Evolutionary conservation across 495 filamentous ascomycete genomes (phyloP), one percentile per base, ranked within the genome.

Genomic region (Aspergillus homomorphus): DNA sequence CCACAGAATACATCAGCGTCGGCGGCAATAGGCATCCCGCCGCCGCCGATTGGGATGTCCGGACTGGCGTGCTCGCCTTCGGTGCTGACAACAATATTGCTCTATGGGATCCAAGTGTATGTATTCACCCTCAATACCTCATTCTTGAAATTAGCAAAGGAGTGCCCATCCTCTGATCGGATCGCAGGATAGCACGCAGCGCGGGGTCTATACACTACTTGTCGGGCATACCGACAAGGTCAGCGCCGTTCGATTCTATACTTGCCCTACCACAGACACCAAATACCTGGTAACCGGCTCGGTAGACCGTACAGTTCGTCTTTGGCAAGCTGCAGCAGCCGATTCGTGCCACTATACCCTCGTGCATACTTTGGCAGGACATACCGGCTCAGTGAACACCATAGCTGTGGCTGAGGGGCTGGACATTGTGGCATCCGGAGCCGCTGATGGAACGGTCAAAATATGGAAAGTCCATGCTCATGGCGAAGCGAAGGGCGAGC

Each of bases 21-120:
- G 94, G 94, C 55, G 92, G 90, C 41, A 98, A 97, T 74, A 80
- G 93, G 59, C 90, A 97, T 62, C 88, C 94, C 23, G 85, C 85
- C 16, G 90, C 89, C 14, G 91, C 94, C 15, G 94, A 98, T 73
- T 98, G 94, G 94, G 84, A 91, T 66, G 66, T 77, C 7, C 74
- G 84, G 60, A 76, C 79, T 38, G 86, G 88, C 14, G 72, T 92
- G 54, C 80, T 98, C 41, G 95, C 93, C 45, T 98, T 89, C 74
- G 94, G 94, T 41, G 88, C 92, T 24, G 90, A 91, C 73, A 84
- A 84, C 57, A 94, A 93, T 74, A 79, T 97, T 58, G 94, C 92
- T 28, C 66, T 97, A 52, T 98, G 94, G 94, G 77, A 87, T 65
- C 91, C 94, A 48, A 67, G 82, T 68, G 91, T 96, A 85, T 62